Conservation (phyloP, 805 yeast species). For the Candida taoyuanica region DNA sequence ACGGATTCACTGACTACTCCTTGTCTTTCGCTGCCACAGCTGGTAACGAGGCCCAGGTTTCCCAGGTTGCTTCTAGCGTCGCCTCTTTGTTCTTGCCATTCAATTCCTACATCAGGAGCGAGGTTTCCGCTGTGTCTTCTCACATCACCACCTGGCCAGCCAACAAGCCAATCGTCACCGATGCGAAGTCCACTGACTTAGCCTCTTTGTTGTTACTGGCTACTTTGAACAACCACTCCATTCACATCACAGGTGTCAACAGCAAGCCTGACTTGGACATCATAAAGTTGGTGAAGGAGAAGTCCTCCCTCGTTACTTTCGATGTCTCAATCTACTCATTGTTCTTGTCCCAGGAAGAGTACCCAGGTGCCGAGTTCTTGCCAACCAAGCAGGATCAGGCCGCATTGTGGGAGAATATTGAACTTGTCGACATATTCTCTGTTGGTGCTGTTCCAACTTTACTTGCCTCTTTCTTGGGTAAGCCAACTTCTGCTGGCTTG, state of each 20-base stretch:
- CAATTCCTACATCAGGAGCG: conserved; percentile 57
- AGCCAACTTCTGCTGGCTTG: conserved; percentile 60
- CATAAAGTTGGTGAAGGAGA: conserved; percentile 79
- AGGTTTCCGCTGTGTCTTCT: conserved; percentile 72
- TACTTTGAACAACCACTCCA: conserved; percentile 75
- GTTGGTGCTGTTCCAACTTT: conserved; percentile 75
- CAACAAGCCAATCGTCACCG: conserved; percentile 80
- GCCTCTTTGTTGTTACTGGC: conserved; percentile 92
- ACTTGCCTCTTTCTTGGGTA: conserved; percentile 61
- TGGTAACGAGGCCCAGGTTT: conserved; percentile 55
- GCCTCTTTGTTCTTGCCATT: conserved; percentile 82
- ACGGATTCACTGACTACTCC: conserved; percentile 77
- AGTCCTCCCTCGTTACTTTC: conserved; percentile 79
- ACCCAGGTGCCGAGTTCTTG: conserved; percentile 65
- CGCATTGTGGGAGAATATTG: conserved; percentile 74
- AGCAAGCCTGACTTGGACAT: conserved; percentile 77
- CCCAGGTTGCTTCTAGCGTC: conserved; percentile 58
- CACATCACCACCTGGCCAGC: conserved; percentile 84
- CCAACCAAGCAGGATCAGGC: conserved; percentile 80
- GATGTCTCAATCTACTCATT: conserved; percentile 81
- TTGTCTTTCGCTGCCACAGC: conserved; percentile 81
- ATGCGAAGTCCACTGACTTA: conserved; percentile 85
- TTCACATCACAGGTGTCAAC: conserved; percentile 86
- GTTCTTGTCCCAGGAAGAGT: conserved; percentile 68
- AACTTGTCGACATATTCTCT: conserved; percentile 78